Conservation (phyloP, 1,284 basidiomycete species). For the Xanthoconium separans region DNA sequence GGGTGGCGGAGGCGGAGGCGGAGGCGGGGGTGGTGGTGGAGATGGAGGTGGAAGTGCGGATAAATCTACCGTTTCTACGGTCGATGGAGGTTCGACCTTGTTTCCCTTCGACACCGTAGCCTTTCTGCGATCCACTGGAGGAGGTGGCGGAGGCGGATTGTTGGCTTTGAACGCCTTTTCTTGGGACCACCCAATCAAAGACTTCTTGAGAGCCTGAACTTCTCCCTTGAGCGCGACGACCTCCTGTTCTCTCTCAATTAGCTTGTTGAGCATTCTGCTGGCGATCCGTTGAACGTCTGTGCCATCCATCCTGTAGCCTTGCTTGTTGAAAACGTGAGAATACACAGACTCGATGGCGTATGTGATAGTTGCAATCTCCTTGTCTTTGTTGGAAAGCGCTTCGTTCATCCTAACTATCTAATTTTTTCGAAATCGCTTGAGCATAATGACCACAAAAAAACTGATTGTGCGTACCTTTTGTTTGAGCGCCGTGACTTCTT, state of each 20-base stretch:
- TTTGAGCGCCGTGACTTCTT: conserved; percentile 76
- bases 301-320: conserved; percentile 49
- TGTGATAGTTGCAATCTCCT: conserved; percentile 76
- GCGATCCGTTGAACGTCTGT: conserved; percentile 75
- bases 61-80: conserved; percentile 1
- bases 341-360: conserved; percentile 84
- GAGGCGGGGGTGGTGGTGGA: conserved; percentile 1
- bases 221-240: conserved; percentile 54
- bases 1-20: conserved; percentile 9
- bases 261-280: conserved; percentile 64
- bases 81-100: conserved; percentile 5
- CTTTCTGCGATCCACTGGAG: conserved; percentile 36
- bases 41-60: conserved; percentile 8
- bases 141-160: conserved; percentile 63
- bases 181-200: conserved; percentile 52
- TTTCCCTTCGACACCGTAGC: conserved; percentile 25
- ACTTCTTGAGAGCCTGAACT: conserved; percentile 51
- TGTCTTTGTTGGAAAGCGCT: conserved; percentile 55
- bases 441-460: background rate
- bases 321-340: conserved; percentile 62
- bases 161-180: conserved; percentile 72
- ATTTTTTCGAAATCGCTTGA: background rate
- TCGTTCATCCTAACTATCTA: conserved; percentile 60
- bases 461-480: conserved; percentile 47
- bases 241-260: conserved; percentile 71